Percentiles rank a stretch among this genome's conserved stretches.
Conservation (phyloP, 2,329 filamentous ascomycete species). For the Bisporella sp. region DNA sequence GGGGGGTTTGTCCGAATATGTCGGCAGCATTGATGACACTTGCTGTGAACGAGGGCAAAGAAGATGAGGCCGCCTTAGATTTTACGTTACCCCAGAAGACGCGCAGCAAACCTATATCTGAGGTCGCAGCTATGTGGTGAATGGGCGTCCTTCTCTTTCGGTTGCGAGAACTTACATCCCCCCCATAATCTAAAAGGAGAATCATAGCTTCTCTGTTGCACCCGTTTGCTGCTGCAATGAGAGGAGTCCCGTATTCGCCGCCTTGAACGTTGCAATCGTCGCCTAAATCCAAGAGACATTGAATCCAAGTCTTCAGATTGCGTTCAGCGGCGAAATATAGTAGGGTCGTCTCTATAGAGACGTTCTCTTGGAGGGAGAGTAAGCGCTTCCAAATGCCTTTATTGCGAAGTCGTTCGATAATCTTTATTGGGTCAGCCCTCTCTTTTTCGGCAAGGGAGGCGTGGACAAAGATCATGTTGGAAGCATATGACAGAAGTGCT, state of each 20-base stretch:
- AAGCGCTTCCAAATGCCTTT: not conserved
- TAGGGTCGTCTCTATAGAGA: not conserved
- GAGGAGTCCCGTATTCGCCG: not conserved
- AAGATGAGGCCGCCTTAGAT: too few species aligned
- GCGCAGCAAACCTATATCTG: too few species aligned
- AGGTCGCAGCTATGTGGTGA: too few species aligned
- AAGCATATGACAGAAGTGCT: not conserved
- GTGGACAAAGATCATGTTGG: not conserved
- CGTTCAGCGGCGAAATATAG: not conserved
- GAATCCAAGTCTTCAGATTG: not conserved
- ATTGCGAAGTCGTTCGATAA: not conserved
- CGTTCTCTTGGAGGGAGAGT: not conserved
- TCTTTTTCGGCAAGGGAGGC: not conserved
- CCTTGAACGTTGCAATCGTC: not conserved
- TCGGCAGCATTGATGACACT: too few species aligned
- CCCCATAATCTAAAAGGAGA: too few species aligned
- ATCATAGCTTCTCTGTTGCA: too few species aligned
- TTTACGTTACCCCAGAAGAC: too few species aligned
- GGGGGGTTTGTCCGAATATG: too few species aligned
- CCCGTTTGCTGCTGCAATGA: too few species aligned
- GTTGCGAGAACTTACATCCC: too few species aligned
- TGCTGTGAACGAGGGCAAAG: too few species aligned
- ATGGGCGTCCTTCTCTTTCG: too few species aligned
- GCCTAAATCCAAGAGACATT: not conserved
- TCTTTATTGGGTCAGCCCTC: not conserved